Percentiles rank a stretch among this genome's conserved stretches.
Evolutionary conservation across 2,329 filamentous ascomycete species (phyloP).

Genomic region (Aspergillus calidoustus): DNA sequence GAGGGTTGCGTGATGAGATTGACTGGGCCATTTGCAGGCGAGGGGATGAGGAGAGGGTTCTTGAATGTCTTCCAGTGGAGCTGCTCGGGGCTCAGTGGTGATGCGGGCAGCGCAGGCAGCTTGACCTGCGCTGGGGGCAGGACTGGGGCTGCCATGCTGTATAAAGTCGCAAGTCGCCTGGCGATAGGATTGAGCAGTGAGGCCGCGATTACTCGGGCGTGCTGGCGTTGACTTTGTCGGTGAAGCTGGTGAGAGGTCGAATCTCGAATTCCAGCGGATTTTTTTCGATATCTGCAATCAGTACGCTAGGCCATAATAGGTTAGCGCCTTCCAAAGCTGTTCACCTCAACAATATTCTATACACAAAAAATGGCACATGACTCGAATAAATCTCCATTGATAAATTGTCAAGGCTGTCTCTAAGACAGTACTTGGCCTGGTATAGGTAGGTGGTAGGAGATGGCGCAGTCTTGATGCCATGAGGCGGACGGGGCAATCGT

Average conservation of each 20-base stretch:
- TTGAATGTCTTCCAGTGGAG: slow-evolving; percentile 96
- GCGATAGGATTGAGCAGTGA: not conserved
- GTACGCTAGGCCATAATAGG: not conserved
- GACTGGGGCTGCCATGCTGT: slow-evolving; percentile 81
- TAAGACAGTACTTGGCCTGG: too few species aligned
- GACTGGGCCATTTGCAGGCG: slow-evolving; percentile 85
- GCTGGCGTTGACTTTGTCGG: not conserved
- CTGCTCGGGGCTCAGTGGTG: slow-evolving; percentile 82
- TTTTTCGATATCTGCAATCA: not conserved
- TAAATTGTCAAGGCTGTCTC: too few species aligned
- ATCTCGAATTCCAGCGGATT: not conserved
- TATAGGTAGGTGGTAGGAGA: too few species aligned
- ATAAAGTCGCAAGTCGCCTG: not conserved
- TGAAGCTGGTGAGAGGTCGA: not conserved
- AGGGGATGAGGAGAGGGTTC: slow-evolving; percentile 86
- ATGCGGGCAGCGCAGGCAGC: slow-evolving; percentile 79
- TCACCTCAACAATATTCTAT: not conserved
- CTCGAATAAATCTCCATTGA: too few species aligned
- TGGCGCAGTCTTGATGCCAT: not conserved
- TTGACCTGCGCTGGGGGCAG: slow-evolving; percentile 79
- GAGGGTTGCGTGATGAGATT: slow-evolving; percentile 82
- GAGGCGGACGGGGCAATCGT: not conserved
- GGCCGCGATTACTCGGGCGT: not conserved
- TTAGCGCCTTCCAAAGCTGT: not conserved
- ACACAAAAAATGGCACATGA: too few species aligned